Evolutionary conservation across 2,329 filamentous ascomycete genomes (phyloP).

Genomic region (Aspergillus sp.): DNA sequence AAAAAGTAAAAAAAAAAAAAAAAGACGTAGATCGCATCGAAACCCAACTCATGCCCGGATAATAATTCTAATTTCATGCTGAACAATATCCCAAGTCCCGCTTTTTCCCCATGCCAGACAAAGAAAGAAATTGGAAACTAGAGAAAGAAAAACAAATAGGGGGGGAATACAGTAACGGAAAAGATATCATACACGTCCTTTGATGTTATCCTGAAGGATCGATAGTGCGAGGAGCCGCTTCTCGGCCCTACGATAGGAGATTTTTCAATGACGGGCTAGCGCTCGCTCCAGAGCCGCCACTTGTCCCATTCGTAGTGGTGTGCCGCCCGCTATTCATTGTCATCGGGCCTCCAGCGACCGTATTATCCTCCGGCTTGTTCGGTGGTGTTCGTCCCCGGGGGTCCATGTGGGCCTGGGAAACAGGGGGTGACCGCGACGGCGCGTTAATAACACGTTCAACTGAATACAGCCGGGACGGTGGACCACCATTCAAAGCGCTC

Average conservation of each 20-base stretch:
- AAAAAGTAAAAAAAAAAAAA: conserved; percentile 1
- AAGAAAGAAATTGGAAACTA: conserved; percentile 2
- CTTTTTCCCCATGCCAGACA: conserved; percentile 15
- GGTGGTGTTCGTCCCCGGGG: conserved; percentile 36
- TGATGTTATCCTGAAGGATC: background rate
- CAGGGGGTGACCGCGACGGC: conserved; percentile 36
- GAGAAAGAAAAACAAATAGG: conserved; percentile 2
- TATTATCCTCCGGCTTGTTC: conserved; percentile 30
- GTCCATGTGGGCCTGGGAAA: conserved; percentile 35
- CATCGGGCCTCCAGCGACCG: conserved; percentile 23
- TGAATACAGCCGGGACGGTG: conserved; percentile 38
- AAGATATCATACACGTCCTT: conserved; percentile 20
- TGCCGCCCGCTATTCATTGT: conserved; percentile 29
- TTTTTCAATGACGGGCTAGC: conserved; percentile 76
- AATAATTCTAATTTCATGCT: conserved; percentile 14
- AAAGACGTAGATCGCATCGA: background rate
- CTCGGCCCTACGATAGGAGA: conserved; percentile 58
- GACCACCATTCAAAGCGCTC: conserved; percentile 36
- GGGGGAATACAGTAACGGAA: conserved; percentile 7
- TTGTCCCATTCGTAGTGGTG: conserved; percentile 27
- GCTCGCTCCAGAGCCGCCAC: conserved; percentile 60
- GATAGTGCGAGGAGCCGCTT: background rate
- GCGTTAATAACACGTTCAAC: conserved; percentile 37
- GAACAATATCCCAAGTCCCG: conserved; percentile 15
- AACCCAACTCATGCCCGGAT: background rate